A percentile compares a stretch with the other conserved stretches of the same genome.
Evolutionary conservation across 768 basidiomycete species (phyloP).

Genomic region (Hydnomerulius pinastri): DNA sequence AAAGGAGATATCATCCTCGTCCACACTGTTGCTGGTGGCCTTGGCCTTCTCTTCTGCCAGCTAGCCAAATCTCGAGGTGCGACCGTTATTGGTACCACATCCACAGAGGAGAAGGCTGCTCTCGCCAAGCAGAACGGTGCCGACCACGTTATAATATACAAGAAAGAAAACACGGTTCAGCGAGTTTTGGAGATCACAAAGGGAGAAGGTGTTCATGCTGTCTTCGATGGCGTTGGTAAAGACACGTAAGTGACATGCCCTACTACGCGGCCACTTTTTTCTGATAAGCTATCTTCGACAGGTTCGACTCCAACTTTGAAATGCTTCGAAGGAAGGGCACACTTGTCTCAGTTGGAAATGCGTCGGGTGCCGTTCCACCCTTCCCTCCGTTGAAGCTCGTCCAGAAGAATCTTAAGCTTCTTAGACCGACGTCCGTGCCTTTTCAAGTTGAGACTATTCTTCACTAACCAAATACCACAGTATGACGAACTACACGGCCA

Average conservation of each 20-base stretch:
- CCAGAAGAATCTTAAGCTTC: constrained; percentile 79
- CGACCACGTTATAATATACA: constrained; percentile 84
- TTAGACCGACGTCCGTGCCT: constrained; percentile 67
- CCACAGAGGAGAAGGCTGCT: constrained; percentile 79
- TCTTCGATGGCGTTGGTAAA: constrained; percentile 97
- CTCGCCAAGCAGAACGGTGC: constrained; percentile 80
- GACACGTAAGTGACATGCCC: constrained; percentile 65
- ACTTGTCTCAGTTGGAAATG: constrained; percentile 88
- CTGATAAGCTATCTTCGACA: constrained; percentile 27
- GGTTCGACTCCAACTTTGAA: constrained; percentile 79
- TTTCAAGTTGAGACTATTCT: not conserved
- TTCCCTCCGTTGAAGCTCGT: constrained; percentile 72
- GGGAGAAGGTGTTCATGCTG: constrained; percentile 80
- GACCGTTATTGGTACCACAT: constrained; percentile 91
- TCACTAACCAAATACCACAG: constrained; percentile 39
- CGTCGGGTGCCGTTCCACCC: constrained; percentile 81
- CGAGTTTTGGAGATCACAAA: constrained; percentile 75
- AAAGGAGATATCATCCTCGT: constrained; percentile 79
- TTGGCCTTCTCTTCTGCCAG: constrained; percentile 72
- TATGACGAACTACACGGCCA: constrained; percentile 69
- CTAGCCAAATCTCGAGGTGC: constrained; percentile 74
- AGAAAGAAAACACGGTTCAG: constrained; percentile 70
- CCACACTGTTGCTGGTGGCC: constrained; percentile 90
- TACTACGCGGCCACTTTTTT: not conserved
- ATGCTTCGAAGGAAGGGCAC: constrained; percentile 86